These are phyloP conservation scores for Fraxinus greggii DNA, from an alignment of 305 asterid species.

Conservation along the genomic window DNA sequence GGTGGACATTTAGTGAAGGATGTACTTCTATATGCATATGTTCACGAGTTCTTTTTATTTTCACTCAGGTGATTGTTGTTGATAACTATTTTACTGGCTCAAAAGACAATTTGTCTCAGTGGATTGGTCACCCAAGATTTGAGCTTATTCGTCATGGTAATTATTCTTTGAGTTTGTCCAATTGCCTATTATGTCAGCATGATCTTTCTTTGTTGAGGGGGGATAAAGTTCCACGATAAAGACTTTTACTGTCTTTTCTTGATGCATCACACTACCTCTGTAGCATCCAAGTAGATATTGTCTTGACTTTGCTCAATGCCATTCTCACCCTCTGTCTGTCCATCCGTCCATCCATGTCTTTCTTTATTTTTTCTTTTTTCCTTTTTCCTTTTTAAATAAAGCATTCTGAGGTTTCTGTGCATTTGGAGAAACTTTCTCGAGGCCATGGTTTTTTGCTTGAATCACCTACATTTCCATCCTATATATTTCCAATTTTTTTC, in stretches of 20 bases:
- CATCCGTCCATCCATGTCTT: background rate
- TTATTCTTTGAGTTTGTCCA: constrained; percentile 20
- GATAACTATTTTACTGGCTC: constrained; percentile 96
- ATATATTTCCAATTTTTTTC: constrained; percentile 2
- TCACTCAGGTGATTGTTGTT: constrained; percentile 73
- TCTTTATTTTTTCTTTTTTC: background rate
- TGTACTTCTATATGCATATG: background rate
- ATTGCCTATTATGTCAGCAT: constrained; percentile 8
- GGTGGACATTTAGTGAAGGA: background rate
- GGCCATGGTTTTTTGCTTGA: background rate
- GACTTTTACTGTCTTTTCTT: constrained; percentile 11
- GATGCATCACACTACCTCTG: constrained; percentile 14
- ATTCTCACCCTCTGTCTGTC: background rate
- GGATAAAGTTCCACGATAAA: constrained; percentile 16
- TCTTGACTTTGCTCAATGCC: background rate
- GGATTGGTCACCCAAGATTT: constrained; percentile 98
- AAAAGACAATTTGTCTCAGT: constrained; percentile 79
- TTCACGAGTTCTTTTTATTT: background rate
- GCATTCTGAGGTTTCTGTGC: background rate
- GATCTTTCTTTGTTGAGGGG: constrained; percentile 3
- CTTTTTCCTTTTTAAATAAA: background rate
- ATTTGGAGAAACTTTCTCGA: background rate
- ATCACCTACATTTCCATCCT: background rate
- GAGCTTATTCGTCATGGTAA: constrained; percentile 97
- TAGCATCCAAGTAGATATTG: constrained; percentile 4